These are phyloP conservation scores for Lizonia empirigonia DNA, from an alignment of 2,329 filamentous ascomycete genomes.

Conservation along the genomic window DNA sequence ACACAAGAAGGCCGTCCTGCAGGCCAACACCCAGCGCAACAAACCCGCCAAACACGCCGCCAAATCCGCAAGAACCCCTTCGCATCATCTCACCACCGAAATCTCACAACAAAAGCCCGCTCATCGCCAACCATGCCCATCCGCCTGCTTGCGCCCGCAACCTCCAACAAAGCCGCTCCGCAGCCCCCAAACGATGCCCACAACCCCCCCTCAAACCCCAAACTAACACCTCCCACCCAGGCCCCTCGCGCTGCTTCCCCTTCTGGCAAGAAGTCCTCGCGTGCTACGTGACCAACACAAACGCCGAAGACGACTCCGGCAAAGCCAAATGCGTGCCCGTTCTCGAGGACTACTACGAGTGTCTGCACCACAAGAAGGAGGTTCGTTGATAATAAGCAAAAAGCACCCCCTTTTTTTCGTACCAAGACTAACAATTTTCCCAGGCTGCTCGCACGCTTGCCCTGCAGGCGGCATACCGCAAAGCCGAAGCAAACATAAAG, in stretches of 20 bases:
- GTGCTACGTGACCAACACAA: conserved; percentile 96
- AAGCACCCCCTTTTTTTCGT: no score
- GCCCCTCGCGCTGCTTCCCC: conserved; percentile 86
- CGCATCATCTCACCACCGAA: not conserved
- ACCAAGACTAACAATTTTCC: no score
- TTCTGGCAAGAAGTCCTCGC: conserved; percentile 99
- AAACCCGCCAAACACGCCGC: not conserved
- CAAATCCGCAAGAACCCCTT: not conserved
- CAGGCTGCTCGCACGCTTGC: conserved; percentile 78
- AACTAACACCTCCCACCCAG: conserved; percentile 47
- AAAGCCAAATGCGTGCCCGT: conserved; percentile 85
- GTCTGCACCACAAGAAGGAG: conserved; percentile 98
- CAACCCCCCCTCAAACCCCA: not conserved
- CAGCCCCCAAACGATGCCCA: not conserved
- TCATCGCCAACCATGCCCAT: not conserved
- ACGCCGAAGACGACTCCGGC: conserved; percentile 74
- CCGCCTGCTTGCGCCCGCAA: not conserved
- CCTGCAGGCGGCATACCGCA: conserved; percentile 84
- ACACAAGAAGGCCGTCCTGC: not conserved
- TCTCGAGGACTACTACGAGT: conserved; percentile 98
- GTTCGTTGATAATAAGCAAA: conserved; percentile 60
- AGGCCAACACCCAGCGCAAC: not conserved
- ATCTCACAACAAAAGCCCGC: not conserved
- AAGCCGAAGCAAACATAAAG: conserved; percentile 72
- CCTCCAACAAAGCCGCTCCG: not conserved